Percentiles rank a stretch among this genome's conserved stretches.
phyloP scores from a whole-genome alignment of 352 stramenopile genomes.

The Pythium plurisporium region DNA sequence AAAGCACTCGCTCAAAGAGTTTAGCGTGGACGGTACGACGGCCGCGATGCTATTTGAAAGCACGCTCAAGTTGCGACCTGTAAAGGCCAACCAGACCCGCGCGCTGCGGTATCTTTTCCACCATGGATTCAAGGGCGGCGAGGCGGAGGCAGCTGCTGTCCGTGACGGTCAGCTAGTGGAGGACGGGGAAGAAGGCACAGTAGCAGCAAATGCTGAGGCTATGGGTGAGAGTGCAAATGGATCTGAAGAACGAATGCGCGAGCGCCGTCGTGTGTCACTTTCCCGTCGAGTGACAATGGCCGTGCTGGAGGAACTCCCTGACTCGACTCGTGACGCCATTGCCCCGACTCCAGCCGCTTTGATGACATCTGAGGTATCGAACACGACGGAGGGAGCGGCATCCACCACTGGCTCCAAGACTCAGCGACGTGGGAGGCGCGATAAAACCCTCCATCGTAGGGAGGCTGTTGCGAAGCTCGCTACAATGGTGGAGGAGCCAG shows the following conservation, averaged over 20 bases:
- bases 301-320: conserved; percentile 16
- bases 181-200: background rate
- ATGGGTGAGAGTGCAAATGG: background rate
- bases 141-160: background rate
- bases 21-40: conserved; percentile 65
- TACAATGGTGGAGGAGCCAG: conserved; percentile 24
- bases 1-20: conserved; percentile 36
- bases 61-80: conserved; percentile 60
- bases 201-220: background rate
- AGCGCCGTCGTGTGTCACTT: conserved; percentile 16
- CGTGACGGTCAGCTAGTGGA: background rate
- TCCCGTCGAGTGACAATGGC: conserved; percentile 20
- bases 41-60: conserved; percentile 63
- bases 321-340: conserved; percentile 13
- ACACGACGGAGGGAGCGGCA: background rate
- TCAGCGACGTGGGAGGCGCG: conserved; percentile 5
- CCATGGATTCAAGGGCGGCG: conserved; percentile 34
- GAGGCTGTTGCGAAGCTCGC: conserved; percentile 19
- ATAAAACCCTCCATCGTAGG: conserved; percentile 17
- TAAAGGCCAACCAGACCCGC: conserved; percentile 49
- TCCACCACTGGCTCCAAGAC: background rate
- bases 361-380: too few species aligned
- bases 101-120: conserved; percentile 66
- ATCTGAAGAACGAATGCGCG: background rate
- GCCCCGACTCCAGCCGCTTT: background rate